These are phyloP conservation scores for Leccinum fuscescens DNA, from an alignment of 1,284 basidiomycete genomes.

Conservation along the genomic window DNA sequence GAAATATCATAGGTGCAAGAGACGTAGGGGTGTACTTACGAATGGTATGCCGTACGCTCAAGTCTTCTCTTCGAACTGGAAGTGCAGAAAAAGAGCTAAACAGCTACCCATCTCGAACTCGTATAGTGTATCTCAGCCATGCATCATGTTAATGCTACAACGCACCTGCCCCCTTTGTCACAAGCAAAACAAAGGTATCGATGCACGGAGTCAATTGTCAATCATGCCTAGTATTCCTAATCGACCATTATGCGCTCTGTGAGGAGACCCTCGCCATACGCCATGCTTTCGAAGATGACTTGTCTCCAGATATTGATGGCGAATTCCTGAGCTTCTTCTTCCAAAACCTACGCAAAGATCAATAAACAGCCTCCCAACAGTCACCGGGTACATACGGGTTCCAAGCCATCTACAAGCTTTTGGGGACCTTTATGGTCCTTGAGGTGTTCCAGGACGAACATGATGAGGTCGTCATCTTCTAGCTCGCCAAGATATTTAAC, in stretches of 20 bases:
- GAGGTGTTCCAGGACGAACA: slow-evolving; percentile 87
- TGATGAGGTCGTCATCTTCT: slow-evolving; percentile 84
- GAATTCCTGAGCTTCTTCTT: slow-evolving; percentile 81
- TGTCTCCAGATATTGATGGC: slow-evolving; percentile 81
- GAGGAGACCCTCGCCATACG: slow-evolving; percentile 79
- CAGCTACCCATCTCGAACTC: slow-evolving; percentile 22
- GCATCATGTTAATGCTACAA: slow-evolving; percentile 35
- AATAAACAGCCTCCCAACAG: neutral
- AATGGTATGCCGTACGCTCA: slow-evolving; percentile 22
- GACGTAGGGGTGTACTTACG: slow-evolving; percentile 34
- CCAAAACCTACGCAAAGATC: slow-evolving; percentile 63
- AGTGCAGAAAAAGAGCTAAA: slow-evolving; percentile 15
- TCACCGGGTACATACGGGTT: slow-evolving; percentile 64
- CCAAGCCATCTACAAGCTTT: slow-evolving; percentile 82
- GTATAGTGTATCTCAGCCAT: slow-evolving; percentile 28
- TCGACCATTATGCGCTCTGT: slow-evolving; percentile 78
- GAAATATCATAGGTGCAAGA: slow-evolving; percentile 31
- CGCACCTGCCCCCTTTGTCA: slow-evolving; percentile 40
- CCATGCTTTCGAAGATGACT: slow-evolving; percentile 88
- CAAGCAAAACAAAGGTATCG: slow-evolving; percentile 29
- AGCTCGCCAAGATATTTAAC: slow-evolving; percentile 82
- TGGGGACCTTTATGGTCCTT: slow-evolving; percentile 80
- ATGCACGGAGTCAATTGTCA: slow-evolving; percentile 18
- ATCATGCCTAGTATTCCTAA: slow-evolving; percentile 31
- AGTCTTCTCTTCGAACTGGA: slow-evolving; percentile 8